Percentiles rank a stretch among this genome's conserved stretches.
These are phyloP conservation scores for Populus euphratica DNA, from an alignment of 345 rosid genomes.

Conservation along the genomic window DNA sequence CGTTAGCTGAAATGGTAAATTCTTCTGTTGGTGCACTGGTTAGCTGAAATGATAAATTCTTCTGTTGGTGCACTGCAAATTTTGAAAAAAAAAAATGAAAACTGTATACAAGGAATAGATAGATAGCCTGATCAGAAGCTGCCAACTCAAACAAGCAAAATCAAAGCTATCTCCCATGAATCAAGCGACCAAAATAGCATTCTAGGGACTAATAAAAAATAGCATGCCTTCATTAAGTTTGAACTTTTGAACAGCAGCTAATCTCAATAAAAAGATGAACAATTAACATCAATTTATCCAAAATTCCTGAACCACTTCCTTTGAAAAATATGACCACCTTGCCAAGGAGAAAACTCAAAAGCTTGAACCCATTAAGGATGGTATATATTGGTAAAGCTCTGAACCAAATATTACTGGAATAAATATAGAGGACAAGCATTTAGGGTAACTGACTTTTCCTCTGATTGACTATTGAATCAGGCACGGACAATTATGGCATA, in stretches of 20 bases:
- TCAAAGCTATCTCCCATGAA: not conserved
- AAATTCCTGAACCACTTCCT: not conserved
- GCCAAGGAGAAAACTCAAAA: too few species aligned
- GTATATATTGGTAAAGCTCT: too few species aligned
- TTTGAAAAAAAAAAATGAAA: constrained; percentile 16
- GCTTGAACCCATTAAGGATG: too few species aligned
- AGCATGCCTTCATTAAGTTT: not conserved
- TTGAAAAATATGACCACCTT: not conserved
- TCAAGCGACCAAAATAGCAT: not conserved
- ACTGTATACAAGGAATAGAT: not conserved
- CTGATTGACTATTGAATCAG: too few species aligned
- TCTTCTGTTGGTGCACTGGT: constrained; percentile 57
- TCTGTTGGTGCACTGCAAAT: constrained; percentile 54
- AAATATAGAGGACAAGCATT: too few species aligned
- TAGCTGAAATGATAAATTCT: constrained; percentile 45
- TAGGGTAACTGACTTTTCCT: too few species aligned
- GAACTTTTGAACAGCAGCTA: not conserved
- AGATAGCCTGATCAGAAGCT: not conserved
- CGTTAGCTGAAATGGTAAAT: constrained; percentile 40
- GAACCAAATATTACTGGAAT: too few species aligned
- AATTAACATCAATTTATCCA: not conserved
- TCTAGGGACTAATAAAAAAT: not conserved
- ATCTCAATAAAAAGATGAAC: not conserved
- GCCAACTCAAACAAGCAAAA: not conserved
- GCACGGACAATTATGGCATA: too few species aligned